phyloP scores from a whole-genome alignment of 495 filamentous ascomycete genomes.

The Aspergillus biplanus region DNA sequence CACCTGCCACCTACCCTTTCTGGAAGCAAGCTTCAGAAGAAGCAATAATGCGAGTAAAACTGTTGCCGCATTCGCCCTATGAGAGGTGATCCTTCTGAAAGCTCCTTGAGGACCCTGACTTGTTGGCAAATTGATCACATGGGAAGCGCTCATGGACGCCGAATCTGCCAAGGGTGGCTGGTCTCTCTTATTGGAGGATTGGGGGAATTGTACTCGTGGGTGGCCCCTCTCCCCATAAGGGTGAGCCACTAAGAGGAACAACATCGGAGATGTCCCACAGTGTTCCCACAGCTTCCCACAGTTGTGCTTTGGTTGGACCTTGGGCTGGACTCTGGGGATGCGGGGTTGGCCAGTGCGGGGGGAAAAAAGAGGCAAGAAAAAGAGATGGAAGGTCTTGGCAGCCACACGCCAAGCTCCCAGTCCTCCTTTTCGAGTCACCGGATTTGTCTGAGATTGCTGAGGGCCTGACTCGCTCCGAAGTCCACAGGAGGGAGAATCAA shows the following conservation, averaged over 20 bases:
- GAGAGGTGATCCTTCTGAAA: background rate
- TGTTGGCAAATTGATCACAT: background rate
- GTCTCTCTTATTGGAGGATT: background rate
- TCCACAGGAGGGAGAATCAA: background rate
- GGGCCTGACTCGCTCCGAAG: background rate
- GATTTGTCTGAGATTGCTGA: background rate
- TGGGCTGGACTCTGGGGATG: constrained; percentile 1
- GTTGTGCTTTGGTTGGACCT: background rate
- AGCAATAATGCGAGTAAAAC: background rate
- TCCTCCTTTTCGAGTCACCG: background rate
- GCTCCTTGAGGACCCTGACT: background rate
- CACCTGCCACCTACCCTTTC: background rate
- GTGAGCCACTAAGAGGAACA: background rate
- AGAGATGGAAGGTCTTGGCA: background rate
- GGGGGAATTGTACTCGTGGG: background rate
- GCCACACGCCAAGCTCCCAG: background rate
- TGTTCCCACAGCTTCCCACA: background rate
- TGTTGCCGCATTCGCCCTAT: background rate
- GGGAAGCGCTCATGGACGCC: background rate
- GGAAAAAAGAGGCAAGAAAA: background rate
- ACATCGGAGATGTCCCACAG: background rate
- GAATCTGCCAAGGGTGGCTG: background rate
- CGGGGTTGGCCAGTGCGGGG: background rate
- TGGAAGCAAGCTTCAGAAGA: background rate
- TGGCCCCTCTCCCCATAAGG: background rate